A percentile compares a stretch with the other conserved stretches of the same genome.
Evolutionary conservation across 192 early-diverging fungal species (phyloP).

Genomic region (Funneliformis geosporum): DNA sequence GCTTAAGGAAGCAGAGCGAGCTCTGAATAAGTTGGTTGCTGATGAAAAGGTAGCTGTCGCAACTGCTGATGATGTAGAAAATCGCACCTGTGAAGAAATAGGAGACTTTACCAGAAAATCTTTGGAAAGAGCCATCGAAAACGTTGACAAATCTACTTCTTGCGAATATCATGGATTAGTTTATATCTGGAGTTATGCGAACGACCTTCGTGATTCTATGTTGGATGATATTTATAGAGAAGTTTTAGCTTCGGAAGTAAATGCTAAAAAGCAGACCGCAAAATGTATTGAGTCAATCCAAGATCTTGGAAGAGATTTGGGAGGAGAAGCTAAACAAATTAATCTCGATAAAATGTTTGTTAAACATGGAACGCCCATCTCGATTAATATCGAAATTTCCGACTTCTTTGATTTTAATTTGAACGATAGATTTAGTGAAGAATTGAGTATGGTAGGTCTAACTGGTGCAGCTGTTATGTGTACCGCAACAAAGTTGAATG

Average conservation of each 20-base stretch:
- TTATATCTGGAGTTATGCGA: conserved; percentile 85
- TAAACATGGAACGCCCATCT: conserved; percentile 34
- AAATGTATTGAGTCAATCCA: conserved; percentile 46
- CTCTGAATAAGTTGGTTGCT: conserved; percentile 72
- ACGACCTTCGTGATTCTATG: conserved; percentile 72
- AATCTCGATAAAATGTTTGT: conserved; percentile 18
- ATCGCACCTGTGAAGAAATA: conserved; percentile 60
- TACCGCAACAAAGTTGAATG: conserved; percentile 50
- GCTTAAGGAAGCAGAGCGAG: conserved; percentile 67
- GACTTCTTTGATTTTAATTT: conserved; percentile 52
- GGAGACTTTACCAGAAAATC: conserved; percentile 44
- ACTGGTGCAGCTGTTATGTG: conserved; percentile 45
- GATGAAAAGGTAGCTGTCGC: conserved; percentile 72
- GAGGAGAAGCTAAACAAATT: neutral
- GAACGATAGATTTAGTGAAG: conserved; percentile 39
- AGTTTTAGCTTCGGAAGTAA: conserved; percentile 59
- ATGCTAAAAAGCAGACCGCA: conserved; percentile 50
- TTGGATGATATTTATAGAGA: conserved; percentile 63
- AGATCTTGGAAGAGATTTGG: conserved; percentile 38
- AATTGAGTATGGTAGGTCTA: conserved; percentile 40
- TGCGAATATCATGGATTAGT: conserved; percentile 78
- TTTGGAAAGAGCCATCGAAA: conserved; percentile 56
- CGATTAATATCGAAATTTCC: conserved; percentile 39
- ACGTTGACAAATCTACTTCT: conserved; percentile 68
- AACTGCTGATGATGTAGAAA: conserved; percentile 60